phyloP scores from a whole-genome alignment of 1,284 basidiomycete species.

The Farysia itapuensis region DNA sequence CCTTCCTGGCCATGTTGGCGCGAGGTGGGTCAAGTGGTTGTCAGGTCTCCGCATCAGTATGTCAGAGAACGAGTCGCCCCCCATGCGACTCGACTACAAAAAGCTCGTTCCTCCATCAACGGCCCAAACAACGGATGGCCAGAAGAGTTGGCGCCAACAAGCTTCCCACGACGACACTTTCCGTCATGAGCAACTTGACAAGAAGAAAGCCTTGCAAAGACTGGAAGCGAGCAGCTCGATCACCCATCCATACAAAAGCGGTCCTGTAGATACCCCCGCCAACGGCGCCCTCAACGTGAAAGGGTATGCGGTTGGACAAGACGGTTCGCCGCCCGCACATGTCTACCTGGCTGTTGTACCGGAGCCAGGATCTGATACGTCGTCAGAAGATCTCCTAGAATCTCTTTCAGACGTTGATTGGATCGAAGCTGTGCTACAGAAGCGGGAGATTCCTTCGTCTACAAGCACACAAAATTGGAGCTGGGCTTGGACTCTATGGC shows the following conservation, averaged over 20 bases:
- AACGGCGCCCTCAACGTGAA: constrained; percentile 5
- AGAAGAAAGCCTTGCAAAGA: constrained; percentile 17
- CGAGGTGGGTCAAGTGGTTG: constrained; percentile 78
- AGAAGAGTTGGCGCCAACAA: constrained; percentile 8
- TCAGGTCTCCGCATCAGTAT: constrained; percentile 58
- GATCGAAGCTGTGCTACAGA: constrained; percentile 9
- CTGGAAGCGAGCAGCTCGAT: constrained; percentile 30
- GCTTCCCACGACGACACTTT: constrained; percentile 6
- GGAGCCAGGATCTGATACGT: not conserved
- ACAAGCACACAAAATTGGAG: constrained; percentile 18
- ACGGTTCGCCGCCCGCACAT: constrained; percentile 14
- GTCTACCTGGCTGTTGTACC: constrained; percentile 10
- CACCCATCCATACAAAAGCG: constrained; percentile 10
- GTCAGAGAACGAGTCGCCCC: constrained; percentile 12
- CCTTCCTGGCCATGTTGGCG: constrained; percentile 72
- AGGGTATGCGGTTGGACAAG: constrained; percentile 37
- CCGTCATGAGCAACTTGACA: constrained; percentile 5
- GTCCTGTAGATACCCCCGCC: not conserved
- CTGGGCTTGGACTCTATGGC: constrained; percentile 45
- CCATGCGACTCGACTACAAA: constrained; percentile 24
- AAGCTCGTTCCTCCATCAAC: constrained; percentile 62
- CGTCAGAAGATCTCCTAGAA: constrained; percentile 9
- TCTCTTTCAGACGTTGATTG: constrained; percentile 10
- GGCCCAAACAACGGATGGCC: constrained; percentile 72
- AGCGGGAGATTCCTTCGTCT: not conserved